phyloP scores from a whole-genome alignment of 805 yeast genomes.

The Candida stauntonica region DNA sequence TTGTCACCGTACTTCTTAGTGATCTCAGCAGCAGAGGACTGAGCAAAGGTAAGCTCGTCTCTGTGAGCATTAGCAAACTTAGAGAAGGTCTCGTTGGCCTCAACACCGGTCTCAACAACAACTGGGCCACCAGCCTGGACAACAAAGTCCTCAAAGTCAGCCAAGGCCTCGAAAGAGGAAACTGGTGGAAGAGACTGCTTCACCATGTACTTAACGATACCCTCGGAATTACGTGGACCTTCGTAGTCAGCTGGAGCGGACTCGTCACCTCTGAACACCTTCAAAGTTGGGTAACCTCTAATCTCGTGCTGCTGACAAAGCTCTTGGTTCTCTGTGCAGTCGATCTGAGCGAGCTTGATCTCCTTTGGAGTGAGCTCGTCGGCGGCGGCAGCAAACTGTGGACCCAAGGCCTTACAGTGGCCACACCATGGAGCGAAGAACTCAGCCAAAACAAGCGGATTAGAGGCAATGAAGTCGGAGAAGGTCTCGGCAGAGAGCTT shows the following conservation, averaged over 20 bases:
- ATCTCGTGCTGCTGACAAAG: slow-evolving; percentile 65
- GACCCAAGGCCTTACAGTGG: slow-evolving; percentile 85
- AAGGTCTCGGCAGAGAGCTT: slow-evolving; percentile 67
- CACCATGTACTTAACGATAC: slow-evolving; percentile 74
- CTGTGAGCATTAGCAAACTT: slow-evolving; percentile 58
- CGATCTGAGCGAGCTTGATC: slow-evolving; percentile 76
- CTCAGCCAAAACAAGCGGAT: slow-evolving; percentile 80
- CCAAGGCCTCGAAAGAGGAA: slow-evolving; percentile 41
- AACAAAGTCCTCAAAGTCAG: slow-evolving; percentile 47
- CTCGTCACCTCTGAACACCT: slow-evolving; percentile 54
- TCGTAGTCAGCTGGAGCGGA: slow-evolving; percentile 57
- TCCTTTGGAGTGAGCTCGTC: slow-evolving; percentile 53
- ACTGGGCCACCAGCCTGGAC: slow-evolving; percentile 45
- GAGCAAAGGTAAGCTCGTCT: slow-evolving; percentile 60
- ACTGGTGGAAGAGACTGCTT: slow-evolving; percentile 82
- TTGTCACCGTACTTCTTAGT: slow-evolving; percentile 32
- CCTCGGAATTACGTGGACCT: slow-evolving; percentile 80
- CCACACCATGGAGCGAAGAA: slow-evolving; percentile 99
- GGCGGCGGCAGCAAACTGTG: slow-evolving; percentile 74
- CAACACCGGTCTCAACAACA: slow-evolving; percentile 50
- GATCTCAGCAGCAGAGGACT: slow-evolving; percentile 35
- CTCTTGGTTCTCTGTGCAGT: slow-evolving; percentile 74
- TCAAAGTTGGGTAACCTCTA: slow-evolving; percentile 82
- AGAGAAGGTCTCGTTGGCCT: slow-evolving; percentile 54
- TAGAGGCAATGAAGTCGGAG: slow-evolving; percentile 56